phyloP scores from a whole-genome alignment of 441 rosid species.

The Viola pubescens region DNA sequence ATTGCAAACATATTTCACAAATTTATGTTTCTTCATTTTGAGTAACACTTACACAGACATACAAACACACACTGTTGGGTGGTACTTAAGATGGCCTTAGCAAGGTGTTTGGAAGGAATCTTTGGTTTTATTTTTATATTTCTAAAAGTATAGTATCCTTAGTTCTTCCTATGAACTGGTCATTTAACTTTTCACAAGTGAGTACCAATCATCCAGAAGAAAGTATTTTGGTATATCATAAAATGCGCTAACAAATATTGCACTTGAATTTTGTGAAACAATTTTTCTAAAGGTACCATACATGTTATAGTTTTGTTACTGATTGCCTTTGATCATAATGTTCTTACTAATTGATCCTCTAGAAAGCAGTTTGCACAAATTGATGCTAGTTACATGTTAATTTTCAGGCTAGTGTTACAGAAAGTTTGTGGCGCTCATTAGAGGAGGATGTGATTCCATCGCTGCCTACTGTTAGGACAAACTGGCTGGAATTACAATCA shows the following conservation, averaged over 20 bases:
- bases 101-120: neutral
- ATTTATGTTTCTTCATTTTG: no score
- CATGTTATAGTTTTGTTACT: no score
- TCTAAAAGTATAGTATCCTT: neutral
- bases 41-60: no score
- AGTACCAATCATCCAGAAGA: no score
- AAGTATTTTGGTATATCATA: no score
- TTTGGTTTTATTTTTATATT: neutral
- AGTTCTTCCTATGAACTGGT: neutral
- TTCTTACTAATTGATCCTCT: no score
- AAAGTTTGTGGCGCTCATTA: slow-evolving; percentile 73
- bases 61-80: no score
- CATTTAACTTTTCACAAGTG: neutral
- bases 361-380: slow-evolving; percentile 12
- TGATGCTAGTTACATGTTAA: slow-evolving; percentile 9
- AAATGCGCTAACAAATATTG: no score
- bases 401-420: slow-evolving; percentile 61
- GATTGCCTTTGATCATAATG: no score
- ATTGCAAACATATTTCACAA: no score
- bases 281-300: no score
- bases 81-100: neutral
- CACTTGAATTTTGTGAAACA: no score
- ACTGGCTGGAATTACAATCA: slow-evolving; percentile 96
- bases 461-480: slow-evolving; percentile 56
- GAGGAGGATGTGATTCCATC: slow-evolving; percentile 95